These are phyloP conservation scores for Trichosanthes truncata DNA, from an alignment of 306 rosid species.

Conservation along the genomic window DNA sequence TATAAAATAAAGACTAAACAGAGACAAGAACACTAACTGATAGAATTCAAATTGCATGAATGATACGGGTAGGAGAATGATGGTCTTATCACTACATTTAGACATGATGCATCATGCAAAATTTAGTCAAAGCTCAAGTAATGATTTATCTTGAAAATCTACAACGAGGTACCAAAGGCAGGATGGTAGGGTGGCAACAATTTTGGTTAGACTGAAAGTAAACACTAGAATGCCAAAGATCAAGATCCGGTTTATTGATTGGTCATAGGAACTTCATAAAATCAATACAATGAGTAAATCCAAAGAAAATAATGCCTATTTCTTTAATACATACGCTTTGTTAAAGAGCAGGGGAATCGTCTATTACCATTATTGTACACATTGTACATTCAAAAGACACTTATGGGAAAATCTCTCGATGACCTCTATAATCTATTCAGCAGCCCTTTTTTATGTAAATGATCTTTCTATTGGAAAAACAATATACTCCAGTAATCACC, in stretches of 20 bases:
- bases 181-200: neutral
- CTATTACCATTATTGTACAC: neutral
- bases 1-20: neutral
- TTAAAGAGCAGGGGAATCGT: no score
- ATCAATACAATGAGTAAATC: neutral
- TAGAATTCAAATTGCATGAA: neutral
- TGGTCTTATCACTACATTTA: neutral
- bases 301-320: neutral
- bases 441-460: neutral
- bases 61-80: neutral
- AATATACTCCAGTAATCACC: neutral
- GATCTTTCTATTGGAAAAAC: neutral
- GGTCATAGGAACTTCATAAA: neutral
- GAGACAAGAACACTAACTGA: neutral
- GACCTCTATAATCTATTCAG: neutral
- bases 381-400: neutral
- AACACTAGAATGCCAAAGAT: neutral
- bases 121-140: neutral
- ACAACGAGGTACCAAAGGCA: neutral
- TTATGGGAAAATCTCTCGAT: neutral
- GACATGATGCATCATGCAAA: neutral
- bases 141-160: neutral
- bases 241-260: no score
- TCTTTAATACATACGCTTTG: neutral
- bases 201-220: neutral